Evolutionary conservation across 345 rosid genomes (phyloP), one percentile per base, ranked within the genome.

Genomic region (Combretum micranthum): DNA sequence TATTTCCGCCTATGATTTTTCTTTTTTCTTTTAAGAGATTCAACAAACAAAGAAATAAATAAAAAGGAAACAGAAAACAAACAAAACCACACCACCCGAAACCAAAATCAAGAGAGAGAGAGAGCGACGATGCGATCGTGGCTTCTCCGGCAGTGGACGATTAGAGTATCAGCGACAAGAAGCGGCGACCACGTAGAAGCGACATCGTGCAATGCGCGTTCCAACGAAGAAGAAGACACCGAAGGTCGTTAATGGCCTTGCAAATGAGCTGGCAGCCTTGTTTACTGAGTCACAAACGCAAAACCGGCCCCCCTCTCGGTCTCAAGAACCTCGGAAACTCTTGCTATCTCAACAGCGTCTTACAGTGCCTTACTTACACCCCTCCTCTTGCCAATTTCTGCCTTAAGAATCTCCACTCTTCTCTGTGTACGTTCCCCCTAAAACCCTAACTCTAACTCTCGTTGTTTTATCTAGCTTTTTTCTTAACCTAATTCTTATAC

Each of bases 371-470:
- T 64, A 94, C 99, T 56, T 85, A 85, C 77, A 90, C 99, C 53
- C 96, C 99, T 61, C 99, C 99, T 17, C 80, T 94, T 48, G 99
- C 99, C 59, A 87, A 94, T 83, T 90, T 90, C 76, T 94, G 99
- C 68, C 97, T 94, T 61, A 60, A 67, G 42, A 71, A 61, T 45
- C 85, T 82, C 50, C 99, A 94, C 83, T 82, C 99, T 48, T 80
- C 96, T 52, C 69, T 58, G 75, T 94, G 99, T 82, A 75, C 44
- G 76, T 59, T 52, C 18, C 12, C 1, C 52, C 22, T 22, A 15
- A 15, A 50, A 9, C 47, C 63, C 15, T 47, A 15, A 13, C 20
- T 15, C 23, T 21, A 12, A 8, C 26, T 55, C 43, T 45, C 12
- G 11, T 20, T 23, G 21, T 20, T 4, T 39, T n/a, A 19, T 43